Base-by-base conservation (phyloP, 257 asterid genomes). In the Nicotiana tabacum region DNA sequence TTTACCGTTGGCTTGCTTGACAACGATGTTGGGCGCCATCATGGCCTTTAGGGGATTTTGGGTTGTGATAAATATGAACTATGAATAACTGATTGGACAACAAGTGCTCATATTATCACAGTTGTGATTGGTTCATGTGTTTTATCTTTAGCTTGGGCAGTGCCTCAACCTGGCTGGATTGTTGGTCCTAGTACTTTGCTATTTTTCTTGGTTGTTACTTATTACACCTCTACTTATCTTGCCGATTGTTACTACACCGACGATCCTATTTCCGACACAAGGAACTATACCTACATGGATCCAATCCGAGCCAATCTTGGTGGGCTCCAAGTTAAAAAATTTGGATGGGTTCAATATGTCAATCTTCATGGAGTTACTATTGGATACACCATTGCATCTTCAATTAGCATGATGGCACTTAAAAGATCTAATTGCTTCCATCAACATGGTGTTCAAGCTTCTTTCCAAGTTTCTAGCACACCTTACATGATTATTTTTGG, bases 341-440 rank as follows among this genome's bases (percentile, higher is more conserved):
- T 98, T 84, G 99, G 27, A 24, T 24, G 99, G 64, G 92, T 95
- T 88, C 98, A 95, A 83, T 95, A 95, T 66, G 0, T 90, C 67
- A 95, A 95, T 91, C 93, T 95, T 32, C 91, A 92, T 78, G 98
- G 98, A 70, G 97, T 91, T 70, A 98, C 99, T 1, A 81, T 93
- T 69, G 97, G 99, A n/a, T 95, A 95, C 76, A 95, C 99, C 60
- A 95, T 95, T 79, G 99, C 99, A 85, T 74, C 96, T 4, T 88
- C 97, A 29, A 91, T 93, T 64, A 93, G 97, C 90, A 82, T 93
- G 84, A 72, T 72, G 81, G 92, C 90, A 64, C 53, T 90, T 37
- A 82, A 86, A 51, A 87, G 85, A 78, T 87, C 93, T 0, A 79
- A 86, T 72, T 89, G 92, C 53, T 89, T 89, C 77, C 91, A 89